Evolutionary conservation across 345 rosid species (phyloP).

Genomic region (Pistacia integerrima): DNA sequence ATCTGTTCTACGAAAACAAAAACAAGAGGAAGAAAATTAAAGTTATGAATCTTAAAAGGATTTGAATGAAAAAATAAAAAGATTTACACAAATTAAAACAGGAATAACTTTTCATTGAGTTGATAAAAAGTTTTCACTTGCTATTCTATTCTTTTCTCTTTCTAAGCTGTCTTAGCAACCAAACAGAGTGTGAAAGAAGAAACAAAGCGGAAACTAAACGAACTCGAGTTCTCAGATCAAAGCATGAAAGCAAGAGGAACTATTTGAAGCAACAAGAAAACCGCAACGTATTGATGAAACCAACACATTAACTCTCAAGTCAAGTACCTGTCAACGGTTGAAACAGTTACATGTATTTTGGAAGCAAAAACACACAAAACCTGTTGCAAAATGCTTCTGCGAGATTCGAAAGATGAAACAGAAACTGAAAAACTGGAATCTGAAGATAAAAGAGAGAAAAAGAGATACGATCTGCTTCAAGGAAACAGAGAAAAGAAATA

Average conservation of each 20-base stretch:
- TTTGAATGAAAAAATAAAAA: not conserved
- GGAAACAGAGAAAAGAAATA: not conserved
- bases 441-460: not conserved
- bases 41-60: not conserved
- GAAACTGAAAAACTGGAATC: constrained; percentile 5
- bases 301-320: constrained; percentile 6
- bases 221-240: not conserved
- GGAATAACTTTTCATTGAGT: constrained; percentile 13
- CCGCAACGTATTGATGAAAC: constrained; percentile 8
- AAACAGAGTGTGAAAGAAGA: constrained; percentile 14
- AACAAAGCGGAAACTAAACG: not conserved
- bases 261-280: not conserved
- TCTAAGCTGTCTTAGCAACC: constrained; percentile 24
- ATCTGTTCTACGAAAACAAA: not conserved
- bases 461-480: constrained; percentile 8
- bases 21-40: not conserved
- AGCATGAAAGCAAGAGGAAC: not conserved
- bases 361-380: not conserved
- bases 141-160: constrained; percentile 1
- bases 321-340: constrained; percentile 10
- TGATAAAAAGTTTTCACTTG: constrained; percentile 1
- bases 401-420: constrained; percentile 8
- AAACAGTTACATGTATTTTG: constrained; percentile 21
- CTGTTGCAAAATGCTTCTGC: not conserved
- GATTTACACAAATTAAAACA: constrained; percentile 5